Conservation (phyloP, 2,329 filamentous ascomycete genomes). For the Myotisia sp. region DNA sequence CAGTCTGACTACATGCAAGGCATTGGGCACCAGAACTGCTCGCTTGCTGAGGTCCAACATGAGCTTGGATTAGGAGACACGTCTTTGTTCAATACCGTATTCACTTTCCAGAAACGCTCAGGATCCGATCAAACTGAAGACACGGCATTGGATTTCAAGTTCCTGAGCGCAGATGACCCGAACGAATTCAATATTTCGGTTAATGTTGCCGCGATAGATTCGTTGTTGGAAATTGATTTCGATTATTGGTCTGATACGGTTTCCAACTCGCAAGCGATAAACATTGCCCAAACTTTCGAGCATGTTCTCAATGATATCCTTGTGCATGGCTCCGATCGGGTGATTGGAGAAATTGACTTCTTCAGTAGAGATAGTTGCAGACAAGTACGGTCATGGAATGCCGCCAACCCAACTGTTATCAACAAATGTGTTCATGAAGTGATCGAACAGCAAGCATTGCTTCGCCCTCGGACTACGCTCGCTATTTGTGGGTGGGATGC, state of each 20-base stretch:
- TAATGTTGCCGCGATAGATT: conserved; percentile 9
- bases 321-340: conserved; percentile 6
- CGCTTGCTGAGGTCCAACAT: conserved; percentile 35
- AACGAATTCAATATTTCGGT: conserved; percentile 11
- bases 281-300: conserved; percentile 22
- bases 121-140: conserved; percentile 15
- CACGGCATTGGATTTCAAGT: conserved; percentile 12
- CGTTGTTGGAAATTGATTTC: conserved; percentile 9
- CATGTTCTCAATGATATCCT: conserved; percentile 21
- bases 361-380: conserved; percentile 19
- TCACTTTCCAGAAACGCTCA: conserved; percentile 28
- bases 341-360: conserved; percentile 20
- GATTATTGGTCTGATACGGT: conserved; percentile 20
- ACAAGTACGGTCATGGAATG: conserved; percentile 25
- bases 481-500: conserved; percentile 17
- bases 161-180: conserved; percentile 8
- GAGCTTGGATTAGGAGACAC: conserved; percentile 24
- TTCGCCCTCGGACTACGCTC: conserved; percentile 16
- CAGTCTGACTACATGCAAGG: conserved; percentile 35
- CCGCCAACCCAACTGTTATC: conserved; percentile 16
- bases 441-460: conserved; percentile 25
- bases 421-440: conserved; percentile 25
- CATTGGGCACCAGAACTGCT: conserved; percentile 37
- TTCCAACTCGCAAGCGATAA: conserved; percentile 22
- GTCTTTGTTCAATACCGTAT: conserved; percentile 29